Percentiles rank a stretch among this genome's conserved stretches.
phyloP scores from a whole-genome alignment of 140 eudicot genomes.

The Bidens hawaiensis region DNA sequence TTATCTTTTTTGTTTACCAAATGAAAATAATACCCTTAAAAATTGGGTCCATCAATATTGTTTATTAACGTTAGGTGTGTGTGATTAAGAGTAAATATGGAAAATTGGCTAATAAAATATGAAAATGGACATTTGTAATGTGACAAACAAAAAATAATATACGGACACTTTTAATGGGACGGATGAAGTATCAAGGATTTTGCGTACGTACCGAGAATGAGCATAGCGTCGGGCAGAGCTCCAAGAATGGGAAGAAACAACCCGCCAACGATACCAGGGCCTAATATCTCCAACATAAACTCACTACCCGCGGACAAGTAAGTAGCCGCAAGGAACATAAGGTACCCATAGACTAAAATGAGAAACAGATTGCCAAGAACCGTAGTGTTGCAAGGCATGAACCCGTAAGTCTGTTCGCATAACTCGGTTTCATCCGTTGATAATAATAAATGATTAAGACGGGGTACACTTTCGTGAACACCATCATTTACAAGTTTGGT shows the following conservation, averaged over 20 bases:
- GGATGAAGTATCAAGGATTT: too few species aligned
- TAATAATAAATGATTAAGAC: background rate
- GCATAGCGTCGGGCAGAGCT: constrained; percentile 94
- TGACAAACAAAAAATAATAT: too few species aligned
- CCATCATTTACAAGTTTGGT: constrained; percentile 39
- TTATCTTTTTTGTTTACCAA: too few species aligned
- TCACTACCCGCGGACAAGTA: constrained; percentile 69
- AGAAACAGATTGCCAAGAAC: constrained; percentile 52
- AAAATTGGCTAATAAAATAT: too few species aligned
- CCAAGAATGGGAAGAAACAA: constrained; percentile 80
- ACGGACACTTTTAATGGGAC: too few species aligned
- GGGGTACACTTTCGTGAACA: constrained; percentile 21
- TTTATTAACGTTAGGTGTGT: too few species aligned
- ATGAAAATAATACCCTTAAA: too few species aligned
- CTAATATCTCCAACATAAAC: constrained; percentile 69
- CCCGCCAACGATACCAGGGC: constrained; percentile 86
- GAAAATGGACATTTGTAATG: too few species aligned
- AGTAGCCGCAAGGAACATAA: constrained; percentile 73
- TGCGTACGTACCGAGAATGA: constrained; percentile 55
- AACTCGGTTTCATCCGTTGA: background rate
- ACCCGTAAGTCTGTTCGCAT: constrained; percentile 77
- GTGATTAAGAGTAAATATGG: too few species aligned
- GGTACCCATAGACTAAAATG: constrained; percentile 60
- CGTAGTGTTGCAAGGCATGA: constrained; percentile 76
- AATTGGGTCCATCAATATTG: too few species aligned